These are phyloP conservation scores for Rhizomucor miehei DNA, from an alignment of 371 early-diverging fungal genomes.

Conservation along the genomic window DNA sequence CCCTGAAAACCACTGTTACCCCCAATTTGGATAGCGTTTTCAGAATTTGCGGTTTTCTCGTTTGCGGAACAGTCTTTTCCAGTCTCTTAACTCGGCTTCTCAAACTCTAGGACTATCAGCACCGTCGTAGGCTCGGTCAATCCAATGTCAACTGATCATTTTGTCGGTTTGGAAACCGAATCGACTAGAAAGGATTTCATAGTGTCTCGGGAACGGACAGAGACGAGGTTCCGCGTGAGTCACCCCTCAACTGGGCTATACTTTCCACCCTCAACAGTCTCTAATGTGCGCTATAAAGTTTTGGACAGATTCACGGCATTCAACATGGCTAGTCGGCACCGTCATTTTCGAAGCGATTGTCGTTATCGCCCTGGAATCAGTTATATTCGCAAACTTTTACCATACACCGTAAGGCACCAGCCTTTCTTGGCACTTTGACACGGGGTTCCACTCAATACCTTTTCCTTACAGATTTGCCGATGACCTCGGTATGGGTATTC, in stretches of 20 bases:
- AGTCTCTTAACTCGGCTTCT: neutral
- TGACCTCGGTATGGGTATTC: slow-evolving; percentile 47
- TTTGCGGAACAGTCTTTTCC: neutral
- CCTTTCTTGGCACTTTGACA: neutral
- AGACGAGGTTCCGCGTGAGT: slow-evolving; percentile 2
- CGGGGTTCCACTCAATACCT: neutral
- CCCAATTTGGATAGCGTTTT: no score
- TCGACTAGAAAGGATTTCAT: slow-evolving; percentile 2
- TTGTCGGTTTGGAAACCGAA: slow-evolving; percentile 10
- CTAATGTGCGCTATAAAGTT: slow-evolving; percentile 15
- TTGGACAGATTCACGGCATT: slow-evolving; percentile 42
- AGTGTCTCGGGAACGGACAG: slow-evolving; percentile 5
- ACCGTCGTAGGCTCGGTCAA: neutral
- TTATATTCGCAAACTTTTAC: slow-evolving; percentile 57
- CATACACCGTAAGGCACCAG: slow-evolving; percentile 20
- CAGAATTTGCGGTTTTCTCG: no score
- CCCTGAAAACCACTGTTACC: no score
- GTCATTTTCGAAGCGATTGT: slow-evolving; percentile 62
- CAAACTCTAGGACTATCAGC: slow-evolving; percentile 1
- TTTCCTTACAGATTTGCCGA: slow-evolving; percentile 16
- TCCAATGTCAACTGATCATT: slow-evolving; percentile 10
- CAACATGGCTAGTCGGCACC: slow-evolving; percentile 39
- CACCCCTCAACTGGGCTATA: neutral
- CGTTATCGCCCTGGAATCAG: slow-evolving; percentile 68
- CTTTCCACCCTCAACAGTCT: neutral